These are phyloP conservation scores for Odontarrhena argentea DNA, from an alignment of 345 rosid genomes.

Conservation along the genomic window DNA sequence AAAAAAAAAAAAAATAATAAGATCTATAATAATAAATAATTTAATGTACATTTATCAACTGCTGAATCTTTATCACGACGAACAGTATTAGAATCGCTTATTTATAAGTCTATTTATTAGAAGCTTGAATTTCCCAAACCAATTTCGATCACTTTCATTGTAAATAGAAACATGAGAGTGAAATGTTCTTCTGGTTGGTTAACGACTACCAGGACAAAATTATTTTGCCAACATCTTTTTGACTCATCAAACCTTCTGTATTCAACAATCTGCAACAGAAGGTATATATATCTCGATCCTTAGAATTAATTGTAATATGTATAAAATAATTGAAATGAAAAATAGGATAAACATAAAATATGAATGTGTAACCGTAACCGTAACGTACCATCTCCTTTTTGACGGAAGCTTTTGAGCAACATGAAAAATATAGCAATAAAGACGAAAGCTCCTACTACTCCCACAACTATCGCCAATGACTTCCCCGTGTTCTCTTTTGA, in stretches of 20 bases:
- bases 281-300: background rate
- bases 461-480: conserved; percentile 62
- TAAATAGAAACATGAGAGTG: background rate
- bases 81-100: too few species aligned
- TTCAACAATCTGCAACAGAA: conserved; percentile 37
- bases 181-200: conserved; percentile 1
- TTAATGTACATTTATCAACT: too few species aligned
- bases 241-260: background rate
- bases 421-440: conserved; percentile 44
- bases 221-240: background rate
- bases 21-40: too few species aligned
- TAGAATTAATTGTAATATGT: background rate
- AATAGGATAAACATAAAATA: too few species aligned
- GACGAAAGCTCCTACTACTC: conserved; percentile 61
- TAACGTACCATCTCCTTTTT: conserved; percentile 52
- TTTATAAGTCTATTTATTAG: too few species aligned
- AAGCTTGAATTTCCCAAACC: background rate
- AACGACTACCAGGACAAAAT: background rate
- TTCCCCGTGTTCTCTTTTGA: conserved; percentile 40
- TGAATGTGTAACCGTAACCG: too few species aligned
- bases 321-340: background rate
- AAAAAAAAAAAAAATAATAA: too few species aligned
- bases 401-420: conserved; percentile 44
- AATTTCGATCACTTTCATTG: background rate
- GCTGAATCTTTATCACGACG: too few species aligned